Evolutionary conservation across 495 filamentous ascomycete genomes (phyloP), one percentile per base, ranked within the genome.

Genomic region (Physcia stellaris): DNA sequence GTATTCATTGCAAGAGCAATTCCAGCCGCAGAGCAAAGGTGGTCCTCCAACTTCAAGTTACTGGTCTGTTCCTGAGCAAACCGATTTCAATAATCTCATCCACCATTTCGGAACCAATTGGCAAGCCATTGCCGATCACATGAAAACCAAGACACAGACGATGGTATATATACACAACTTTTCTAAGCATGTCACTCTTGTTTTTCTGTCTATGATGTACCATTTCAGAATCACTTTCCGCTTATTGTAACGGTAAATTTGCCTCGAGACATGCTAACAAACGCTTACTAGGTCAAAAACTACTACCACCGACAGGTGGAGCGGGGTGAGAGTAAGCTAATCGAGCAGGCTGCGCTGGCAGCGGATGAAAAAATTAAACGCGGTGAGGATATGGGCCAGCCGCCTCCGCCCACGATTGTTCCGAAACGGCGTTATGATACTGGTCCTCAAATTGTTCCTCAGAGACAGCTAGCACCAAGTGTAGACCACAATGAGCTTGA

Each of bases 61-160:
- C 57, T 98, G 90, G 90, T 95, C 88, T 45, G 90, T 96, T 19
- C 79, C 82, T 2, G 90, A 98, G 55, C 71, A 80, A 22, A 75
- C 64, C 17, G 84, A 95, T 53, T 96, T 98, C 52, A 76, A 77
- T 1, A 68, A 66, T 19, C 60, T 87, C 36, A 63, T 96, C 30
- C 73, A 64, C 32, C 73, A 88, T 40, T 96, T 83, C 65, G 90
- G 90, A 35, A 86, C 83, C 3, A 82, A 96, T 58, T 98, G 85
- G 68, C 65, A 66, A 39, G 71, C 73, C 5, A 94, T 98, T 54
- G 85, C 90, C 11, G 65, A 68, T 27, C 74, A 80, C 30, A 90
- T 96, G 82, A 80, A 79, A 42, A 81, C 87, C 0, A 96, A 96
- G 59, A 94, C 90, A 4, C 75, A 79, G 7, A 81, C 84, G 11